Evolutionary conservation across 2,329 filamentous ascomycete genomes (phyloP), one percentile per base, ranked within the genome.

Genomic region (Metarhizium guizhouense): DNA sequence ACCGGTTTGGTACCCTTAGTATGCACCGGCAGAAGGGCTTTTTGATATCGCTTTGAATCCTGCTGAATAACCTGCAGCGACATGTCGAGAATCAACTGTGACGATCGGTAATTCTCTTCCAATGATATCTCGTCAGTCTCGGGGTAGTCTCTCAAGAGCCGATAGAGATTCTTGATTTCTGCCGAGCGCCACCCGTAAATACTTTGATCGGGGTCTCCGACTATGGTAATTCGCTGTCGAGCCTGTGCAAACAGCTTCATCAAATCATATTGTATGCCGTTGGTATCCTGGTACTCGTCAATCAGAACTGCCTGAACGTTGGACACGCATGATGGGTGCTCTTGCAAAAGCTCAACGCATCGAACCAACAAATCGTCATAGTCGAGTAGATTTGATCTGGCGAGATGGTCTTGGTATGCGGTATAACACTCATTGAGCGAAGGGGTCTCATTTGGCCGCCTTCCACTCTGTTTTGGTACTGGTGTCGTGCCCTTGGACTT

Each of bases 251-350:
- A 86, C 1, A 96, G 78, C 59, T 82, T 86, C 91, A 96, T 96
- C 47, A 99, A 75, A 62, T 96, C 90, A 65, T 95, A 97, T 69
- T 99, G 93, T 4, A 96, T 86, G 20, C 90, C 82, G 67, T 97
- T 99, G 7, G 93, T 97, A 71, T 99, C 93, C 71, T 99, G 93
- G 60, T 96, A 99, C 67, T 99, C 93, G 67, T 99, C 93, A 59
- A 99, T 95, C 49, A 99, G 78, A 6, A 97, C 91, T 0, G 90
- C 84, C 69, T 96, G 85, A 18, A 99, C 85, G 62, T 96, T 96
- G 14, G 86, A 86, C 3, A 96, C 92, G 64, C 92, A 96, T 14
- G 82, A 76, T 0, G 92, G 90, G 61, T 88, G 81, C 20, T 78
- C 75, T 57, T 79, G 80, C 20, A 99, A 78, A 11, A 99, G 78